These are phyloP conservation scores for Cupressus sempervirens DNA, from an alignment of 75 land plant genomes.

Conservation along the genomic window DNA sequence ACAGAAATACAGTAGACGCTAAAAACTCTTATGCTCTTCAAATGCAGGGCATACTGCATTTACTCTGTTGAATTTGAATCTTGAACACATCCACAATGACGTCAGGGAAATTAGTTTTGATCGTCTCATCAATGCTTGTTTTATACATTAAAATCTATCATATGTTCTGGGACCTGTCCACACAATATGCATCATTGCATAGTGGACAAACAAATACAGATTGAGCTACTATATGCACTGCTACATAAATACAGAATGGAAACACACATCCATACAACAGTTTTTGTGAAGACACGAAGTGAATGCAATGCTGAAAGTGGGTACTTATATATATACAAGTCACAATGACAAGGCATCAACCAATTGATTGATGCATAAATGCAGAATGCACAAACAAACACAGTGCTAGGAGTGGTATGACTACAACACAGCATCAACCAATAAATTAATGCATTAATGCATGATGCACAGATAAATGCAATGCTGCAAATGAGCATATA, in stretches of 20 bases:
- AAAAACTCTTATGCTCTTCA: neutral
- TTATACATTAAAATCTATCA: no score
- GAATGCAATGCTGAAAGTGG: neutral
- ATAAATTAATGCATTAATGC: no score
- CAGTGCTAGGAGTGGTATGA: neutral
- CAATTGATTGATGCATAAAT: no score
- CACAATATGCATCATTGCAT: neutral
- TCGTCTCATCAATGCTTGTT: neutral
- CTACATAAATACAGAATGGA: neutral
- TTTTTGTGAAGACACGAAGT: no score
- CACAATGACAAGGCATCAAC: neutral
- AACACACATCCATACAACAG: neutral
- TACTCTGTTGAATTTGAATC: neutral
- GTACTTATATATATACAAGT: neutral
- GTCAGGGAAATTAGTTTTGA: neutral
- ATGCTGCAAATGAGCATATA: neutral
- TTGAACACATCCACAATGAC: neutral
- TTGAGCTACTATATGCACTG: neutral
- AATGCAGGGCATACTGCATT: neutral
- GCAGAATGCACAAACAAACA: neutral
- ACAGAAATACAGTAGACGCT: neutral
- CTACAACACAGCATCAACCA: neutral
- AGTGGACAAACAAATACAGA: neutral
- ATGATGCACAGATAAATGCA: no score
- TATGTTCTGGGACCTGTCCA: neutral